Evolutionary conservation across 495 filamentous ascomycete genomes (phyloP), one percentile per base, ranked within the genome.

Genomic region (Podospora tetraspora): DNA sequence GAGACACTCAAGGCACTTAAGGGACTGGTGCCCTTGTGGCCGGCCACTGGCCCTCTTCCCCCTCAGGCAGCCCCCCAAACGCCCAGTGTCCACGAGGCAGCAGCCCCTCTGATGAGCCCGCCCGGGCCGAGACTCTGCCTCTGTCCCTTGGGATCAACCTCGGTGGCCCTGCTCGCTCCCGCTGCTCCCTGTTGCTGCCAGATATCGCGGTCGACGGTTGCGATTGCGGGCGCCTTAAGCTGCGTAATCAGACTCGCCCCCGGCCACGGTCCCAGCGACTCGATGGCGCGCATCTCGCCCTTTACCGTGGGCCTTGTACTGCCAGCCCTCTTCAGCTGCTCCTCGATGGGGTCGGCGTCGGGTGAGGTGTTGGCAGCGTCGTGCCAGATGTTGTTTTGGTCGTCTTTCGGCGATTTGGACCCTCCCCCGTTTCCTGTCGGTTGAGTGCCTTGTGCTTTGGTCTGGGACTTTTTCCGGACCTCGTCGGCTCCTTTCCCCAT

Each of bases 231-330:
- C 27, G 95, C 83, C 71, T 93, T 93, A 71, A 97, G 79, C 62
- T 88, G 88, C 0, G 90, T 89, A 2, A 94, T 79, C 63, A 99
- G 75, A 79, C 93, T 97, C 5, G 89, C 93, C 21, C 95, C 95
- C 43, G 89, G 87, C 94, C 95, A 99, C 7, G 92, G 82, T 0
- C 95, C 95, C 0, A 98, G 80, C 6, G 90, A 92, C 72, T 96
- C 91, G 13, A 97, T 81, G 19, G 89, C 91, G 2, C 92, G 86
- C 24, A 97, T 78, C 21, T 85, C 75, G 8, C 91, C 92, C 21
- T 79, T 75, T 1, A 82, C 80, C 9, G 79, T 78, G 0, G 74
- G 75, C 52, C 79, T 80, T 69, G 85, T 85, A 68, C 84, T 78
- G 32, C 71, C 80, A 21, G 83, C 79, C 71, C 82, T 73, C 76